These are phyloP conservation scores for Cudoniella acicularis DNA, from an alignment of 495 filamentous ascomycete species.

Conservation along the genomic window DNA sequence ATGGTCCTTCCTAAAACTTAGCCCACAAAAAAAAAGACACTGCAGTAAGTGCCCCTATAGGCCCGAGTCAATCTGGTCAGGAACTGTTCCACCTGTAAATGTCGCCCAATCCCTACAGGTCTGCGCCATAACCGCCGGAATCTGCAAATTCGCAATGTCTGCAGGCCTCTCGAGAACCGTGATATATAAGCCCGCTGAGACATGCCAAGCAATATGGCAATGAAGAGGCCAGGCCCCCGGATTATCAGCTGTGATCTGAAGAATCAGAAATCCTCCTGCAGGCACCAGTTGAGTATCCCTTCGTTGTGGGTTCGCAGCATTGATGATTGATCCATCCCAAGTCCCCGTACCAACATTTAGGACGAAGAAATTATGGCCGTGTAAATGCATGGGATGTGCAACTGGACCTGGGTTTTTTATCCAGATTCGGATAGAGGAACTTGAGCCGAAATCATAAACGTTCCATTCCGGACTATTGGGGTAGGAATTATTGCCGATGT, in stretches of 20 bases:
- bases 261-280: constrained; percentile 37
- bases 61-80: constrained; percentile 56
- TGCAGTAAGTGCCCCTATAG: constrained; percentile 25
- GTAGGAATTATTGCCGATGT: constrained; percentile 46
- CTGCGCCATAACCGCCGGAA: constrained; percentile 36
- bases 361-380: constrained; percentile 57
- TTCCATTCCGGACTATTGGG: constrained; percentile 42
- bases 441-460: constrained; percentile 52
- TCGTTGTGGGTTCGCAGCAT: constrained; percentile 44
- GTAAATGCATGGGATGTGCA: constrained; percentile 47
- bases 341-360: constrained; percentile 39
- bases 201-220: constrained; percentile 57
- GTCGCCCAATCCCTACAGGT: constrained; percentile 48
- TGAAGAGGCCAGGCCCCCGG: constrained; percentile 57
- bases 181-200: constrained; percentile 50
- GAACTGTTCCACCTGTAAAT: constrained; percentile 39
- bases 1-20: too few relatives aligned
- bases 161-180: constrained; percentile 43
- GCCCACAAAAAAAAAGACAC: too few relatives aligned
- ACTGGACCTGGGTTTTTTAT: constrained; percentile 43
- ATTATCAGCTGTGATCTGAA: constrained; percentile 54
- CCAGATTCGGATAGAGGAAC: constrained; percentile 45
- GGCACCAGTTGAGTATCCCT: constrained; percentile 55
- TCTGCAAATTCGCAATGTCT: constrained; percentile 30
- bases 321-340: constrained; percentile 28